Conservation (phyloP, 805 yeast species). For the Yamadazyma akitaensis region DNA sequence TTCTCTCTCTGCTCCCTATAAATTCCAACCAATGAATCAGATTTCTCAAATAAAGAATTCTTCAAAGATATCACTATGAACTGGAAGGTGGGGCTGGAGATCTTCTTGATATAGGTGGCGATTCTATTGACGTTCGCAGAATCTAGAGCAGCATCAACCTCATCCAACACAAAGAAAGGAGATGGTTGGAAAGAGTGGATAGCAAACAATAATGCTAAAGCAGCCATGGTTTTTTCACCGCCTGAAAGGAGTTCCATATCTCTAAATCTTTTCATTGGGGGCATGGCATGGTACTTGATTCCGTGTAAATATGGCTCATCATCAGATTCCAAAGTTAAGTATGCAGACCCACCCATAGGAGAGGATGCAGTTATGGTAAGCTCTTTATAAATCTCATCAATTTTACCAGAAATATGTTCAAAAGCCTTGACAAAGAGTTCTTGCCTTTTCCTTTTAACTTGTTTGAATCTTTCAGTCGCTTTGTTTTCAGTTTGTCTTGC, state of each 20-base stretch:
- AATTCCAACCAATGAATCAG: slow-evolving; percentile 90
- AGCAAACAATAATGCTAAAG: slow-evolving; percentile 86
- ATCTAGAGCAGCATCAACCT: slow-evolving; percentile 97
- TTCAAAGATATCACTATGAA: slow-evolving; percentile 91
- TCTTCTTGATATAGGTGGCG: slow-evolving; percentile 77
- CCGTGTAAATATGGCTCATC: slow-evolving; percentile 88
- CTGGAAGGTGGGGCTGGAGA: slow-evolving; percentile 77
- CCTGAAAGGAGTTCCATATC: slow-evolving; percentile 93
- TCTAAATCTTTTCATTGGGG: slow-evolving; percentile 89
- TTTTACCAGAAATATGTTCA: slow-evolving; percentile 65
- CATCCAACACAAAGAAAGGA: slow-evolving; percentile 94
- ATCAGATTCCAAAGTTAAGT: slow-evolving; percentile 78
- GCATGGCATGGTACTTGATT: slow-evolving; percentile 88
- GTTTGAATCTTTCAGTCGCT: slow-evolving; percentile 53
- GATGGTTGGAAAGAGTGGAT: slow-evolving; percentile 89
- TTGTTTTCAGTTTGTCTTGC: slow-evolving; percentile 61
- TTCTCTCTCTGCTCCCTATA: slow-evolving; percentile 76
- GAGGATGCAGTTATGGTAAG: slow-evolving; percentile 69
- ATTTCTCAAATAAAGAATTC: slow-evolving; percentile 78
- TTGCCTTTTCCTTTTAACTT: slow-evolving; percentile 56
- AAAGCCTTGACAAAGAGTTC: slow-evolving; percentile 68
- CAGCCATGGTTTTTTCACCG: slow-evolving; percentile 96
- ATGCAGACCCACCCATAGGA: slow-evolving; percentile 91
- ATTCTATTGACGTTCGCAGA: slow-evolving; percentile 80
- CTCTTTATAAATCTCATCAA: slow-evolving; percentile 81